These are phyloP conservation scores for Leptodermis oblonga DNA, from an alignment of 257 asterid genomes.

Conservation along the genomic window DNA sequence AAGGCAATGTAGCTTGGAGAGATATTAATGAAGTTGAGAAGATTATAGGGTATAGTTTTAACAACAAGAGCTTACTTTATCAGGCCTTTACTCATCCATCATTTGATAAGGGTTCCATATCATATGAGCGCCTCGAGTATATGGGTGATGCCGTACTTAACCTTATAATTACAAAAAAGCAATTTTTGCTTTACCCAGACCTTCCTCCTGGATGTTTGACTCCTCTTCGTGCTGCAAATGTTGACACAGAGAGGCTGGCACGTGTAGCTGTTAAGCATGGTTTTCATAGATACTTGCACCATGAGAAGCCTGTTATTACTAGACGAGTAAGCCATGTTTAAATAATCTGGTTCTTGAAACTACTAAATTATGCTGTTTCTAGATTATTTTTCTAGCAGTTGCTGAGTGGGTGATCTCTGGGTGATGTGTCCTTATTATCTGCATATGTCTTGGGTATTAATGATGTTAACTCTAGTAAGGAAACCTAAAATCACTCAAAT, in stretches of 20 bases:
- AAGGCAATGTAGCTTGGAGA: conserved; percentile 23
- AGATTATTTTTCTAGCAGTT: neutral
- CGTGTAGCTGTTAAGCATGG: conserved; percentile 65
- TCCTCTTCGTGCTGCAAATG: conserved; percentile 86
- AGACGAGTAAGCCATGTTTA: conserved; percentile 38
- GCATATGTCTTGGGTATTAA: neutral
- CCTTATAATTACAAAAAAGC: conserved; percentile 62
- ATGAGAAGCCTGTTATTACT: conserved; percentile 35
- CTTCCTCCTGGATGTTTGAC: conserved; percentile 71
- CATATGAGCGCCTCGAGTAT: conserved; percentile 77
- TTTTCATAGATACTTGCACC: conserved; percentile 58
- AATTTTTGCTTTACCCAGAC: conserved; percentile 51
- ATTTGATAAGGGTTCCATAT: conserved; percentile 35
- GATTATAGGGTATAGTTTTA: conserved; percentile 61
- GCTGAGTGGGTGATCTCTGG: neutral
- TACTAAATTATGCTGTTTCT: neutral
- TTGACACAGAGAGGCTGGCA: conserved; percentile 92
- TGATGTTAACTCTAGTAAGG: neutral
- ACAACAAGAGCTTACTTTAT: conserved; percentile 40
- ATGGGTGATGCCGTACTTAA: conserved; percentile 73
- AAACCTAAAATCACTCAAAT: neutral
- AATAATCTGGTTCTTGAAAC: neutral
- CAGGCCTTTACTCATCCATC: conserved; percentile 80
- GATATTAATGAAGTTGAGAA: conserved; percentile 54
- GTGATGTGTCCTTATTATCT: neutral